phyloP scores from a whole-genome alignment of 2,329 filamentous ascomycete species.

The Claviceps citrina region DNA sequence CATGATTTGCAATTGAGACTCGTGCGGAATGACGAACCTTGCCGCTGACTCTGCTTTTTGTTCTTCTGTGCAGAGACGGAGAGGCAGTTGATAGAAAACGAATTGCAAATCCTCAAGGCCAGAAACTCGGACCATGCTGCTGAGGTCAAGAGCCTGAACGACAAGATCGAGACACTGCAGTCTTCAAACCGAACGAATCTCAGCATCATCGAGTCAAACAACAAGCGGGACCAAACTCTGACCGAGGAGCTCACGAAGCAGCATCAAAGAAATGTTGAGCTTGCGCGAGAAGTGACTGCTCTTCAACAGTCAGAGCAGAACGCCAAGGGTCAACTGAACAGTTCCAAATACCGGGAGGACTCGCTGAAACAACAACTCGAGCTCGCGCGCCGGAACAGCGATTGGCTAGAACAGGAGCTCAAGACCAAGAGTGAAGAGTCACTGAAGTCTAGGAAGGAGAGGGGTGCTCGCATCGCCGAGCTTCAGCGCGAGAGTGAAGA shows the following conservation, averaged over 20 bases:
- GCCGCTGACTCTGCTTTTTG: not conserved
- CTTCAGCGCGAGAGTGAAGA: conserved; percentile 84
- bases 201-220: conserved; percentile 78
- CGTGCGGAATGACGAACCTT: not conserved
- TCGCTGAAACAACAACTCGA: conserved; percentile 82
- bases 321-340: conserved; percentile 63
- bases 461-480: conserved; percentile 74
- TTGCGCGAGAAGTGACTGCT: conserved; percentile 66
- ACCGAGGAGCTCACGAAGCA: conserved; percentile 76
- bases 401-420: conserved; percentile 84
- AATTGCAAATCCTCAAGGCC: conserved; percentile 64
- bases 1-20: not conserved
- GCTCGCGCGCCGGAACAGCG: conserved; percentile 72
- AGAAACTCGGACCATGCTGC: conserved; percentile 59
- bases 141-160: conserved; percentile 60
- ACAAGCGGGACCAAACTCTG: conserved; percentile 68
- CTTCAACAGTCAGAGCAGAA: conserved; percentile 75
- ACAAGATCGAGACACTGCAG: conserved; percentile 75
- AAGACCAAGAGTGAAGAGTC: conserved; percentile 80
- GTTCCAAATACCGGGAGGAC: conserved; percentile 80
- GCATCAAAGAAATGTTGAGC: conserved; percentile 72
- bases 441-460: conserved; percentile 85
- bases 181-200: conserved; percentile 84
- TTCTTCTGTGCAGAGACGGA: conserved; percentile 45
- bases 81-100: conserved; percentile 61